These are phyloP conservation scores for Toxicodendron radicans DNA, from an alignment of 345 rosid genomes.

Conservation along the genomic window DNA sequence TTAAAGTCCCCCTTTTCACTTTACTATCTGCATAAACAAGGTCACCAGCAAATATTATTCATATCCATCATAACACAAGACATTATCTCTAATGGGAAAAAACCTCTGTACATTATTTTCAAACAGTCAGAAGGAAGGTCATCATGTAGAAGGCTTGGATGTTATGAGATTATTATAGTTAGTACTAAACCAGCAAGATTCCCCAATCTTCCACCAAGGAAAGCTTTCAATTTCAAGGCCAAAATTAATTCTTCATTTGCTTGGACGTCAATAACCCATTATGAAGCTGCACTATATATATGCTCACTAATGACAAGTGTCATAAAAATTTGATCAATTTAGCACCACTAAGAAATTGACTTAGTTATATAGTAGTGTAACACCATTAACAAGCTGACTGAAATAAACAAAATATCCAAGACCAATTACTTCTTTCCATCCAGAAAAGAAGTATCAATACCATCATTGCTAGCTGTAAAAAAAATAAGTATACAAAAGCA, in stretches of 20 bases:
- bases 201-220: not conserved
- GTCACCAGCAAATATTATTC: constrained; percentile 45
- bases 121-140: constrained; percentile 8
- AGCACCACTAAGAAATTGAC: constrained; percentile 5
- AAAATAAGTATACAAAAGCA: not conserved
- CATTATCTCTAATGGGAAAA: constrained; percentile 22
- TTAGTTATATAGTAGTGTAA: not conserved
- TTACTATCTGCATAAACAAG: constrained; percentile 64
- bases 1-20: constrained; percentile 54
- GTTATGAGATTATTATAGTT: not conserved
- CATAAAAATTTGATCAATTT: not conserved
- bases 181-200: not conserved
- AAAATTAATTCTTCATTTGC: not conserved
- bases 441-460: not conserved
- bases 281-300: not conserved
- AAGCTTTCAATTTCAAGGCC: not conserved
- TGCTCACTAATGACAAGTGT: not conserved
- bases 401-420: not conserved
- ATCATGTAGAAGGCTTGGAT: constrained; percentile 1
- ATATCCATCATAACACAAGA: constrained; percentile 25
- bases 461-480: not conserved
- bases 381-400: not conserved
- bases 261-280: not conserved
- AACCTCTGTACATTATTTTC: constrained; percentile 15
- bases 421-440: not conserved